Evolutionary conservation across 2,329 filamentous ascomycete species (phyloP).

Genomic region (Cladosporium velox): DNA sequence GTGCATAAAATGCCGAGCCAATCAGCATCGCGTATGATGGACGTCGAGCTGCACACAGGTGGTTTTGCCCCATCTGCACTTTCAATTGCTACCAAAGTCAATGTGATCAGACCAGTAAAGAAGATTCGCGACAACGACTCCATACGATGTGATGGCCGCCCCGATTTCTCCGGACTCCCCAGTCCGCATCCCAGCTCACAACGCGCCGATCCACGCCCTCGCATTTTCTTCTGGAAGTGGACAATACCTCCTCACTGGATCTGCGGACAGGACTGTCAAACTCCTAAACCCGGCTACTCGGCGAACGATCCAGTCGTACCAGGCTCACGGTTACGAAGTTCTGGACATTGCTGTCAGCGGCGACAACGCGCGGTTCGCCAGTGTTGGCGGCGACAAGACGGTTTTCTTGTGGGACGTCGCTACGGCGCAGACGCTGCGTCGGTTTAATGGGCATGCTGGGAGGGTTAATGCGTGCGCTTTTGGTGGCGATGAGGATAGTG

Average conservation of each 20-base stretch:
- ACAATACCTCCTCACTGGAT: constrained; percentile 74
- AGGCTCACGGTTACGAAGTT: constrained; percentile 88
- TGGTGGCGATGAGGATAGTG: constrained; percentile 70
- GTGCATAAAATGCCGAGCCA: not conserved
- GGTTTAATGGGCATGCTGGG: constrained; percentile 67
- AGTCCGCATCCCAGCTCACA: constrained; percentile 13
- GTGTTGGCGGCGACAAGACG: constrained; percentile 83
- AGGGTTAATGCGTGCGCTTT: constrained; percentile 79
- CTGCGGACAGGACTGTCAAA: constrained; percentile 78
- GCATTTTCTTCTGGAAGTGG: constrained; percentile 52
- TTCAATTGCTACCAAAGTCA: not conserved
- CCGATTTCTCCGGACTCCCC: constrained; percentile 1
- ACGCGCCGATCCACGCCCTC: constrained; percentile 48
- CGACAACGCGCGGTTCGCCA: constrained; percentile 83
- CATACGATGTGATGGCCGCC: constrained; percentile 8
- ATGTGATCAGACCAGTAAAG: not conserved
- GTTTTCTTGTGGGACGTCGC: constrained; percentile 96
- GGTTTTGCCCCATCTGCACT: not conserved
- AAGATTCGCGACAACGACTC: no score
- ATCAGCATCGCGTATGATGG: not conserved
- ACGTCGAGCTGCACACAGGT: not conserved
- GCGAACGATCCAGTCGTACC: constrained; percentile 79
- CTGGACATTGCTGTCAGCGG: constrained; percentile 71
- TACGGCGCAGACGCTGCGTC: constrained; percentile 72
- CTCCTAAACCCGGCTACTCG: constrained; percentile 71